Evolutionary conservation across 129 eudicot genomes (phyloP).

Genomic region (Smallanthus sonchifolius): DNA sequence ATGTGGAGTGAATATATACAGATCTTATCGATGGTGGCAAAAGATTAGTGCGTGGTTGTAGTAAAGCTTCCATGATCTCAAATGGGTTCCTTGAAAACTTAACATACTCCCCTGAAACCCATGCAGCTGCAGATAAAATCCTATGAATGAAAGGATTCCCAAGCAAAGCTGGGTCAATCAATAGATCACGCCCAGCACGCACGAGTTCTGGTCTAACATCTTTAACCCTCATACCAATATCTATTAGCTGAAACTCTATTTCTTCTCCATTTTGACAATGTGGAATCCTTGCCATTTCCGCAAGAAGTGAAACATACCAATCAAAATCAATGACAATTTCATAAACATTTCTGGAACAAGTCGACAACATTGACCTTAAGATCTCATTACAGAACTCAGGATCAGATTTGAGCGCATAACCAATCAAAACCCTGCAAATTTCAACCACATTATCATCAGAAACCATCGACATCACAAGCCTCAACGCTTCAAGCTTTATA

Average conservation of each 20-base stretch:
- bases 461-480: slow-evolving; percentile 84
- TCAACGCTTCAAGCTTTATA: slow-evolving; percentile 69
- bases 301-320: slow-evolving; percentile 90
- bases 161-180: slow-evolving; percentile 90
- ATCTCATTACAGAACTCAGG: slow-evolving; percentile 90
- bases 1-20: slow-evolving; percentile 76
- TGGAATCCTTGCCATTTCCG: slow-evolving; percentile 80
- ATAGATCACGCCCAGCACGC: slow-evolving; percentile 64
- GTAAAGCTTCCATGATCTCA: slow-evolving; percentile 76
- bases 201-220: slow-evolving; percentile 84
- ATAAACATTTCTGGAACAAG: slow-evolving; percentile 66
- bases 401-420: slow-evolving; percentile 79
- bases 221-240: slow-evolving; percentile 89
- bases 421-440: slow-evolving; percentile 73
- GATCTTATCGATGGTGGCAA: slow-evolving; percentile 74
- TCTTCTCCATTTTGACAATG: slow-evolving; percentile 84
- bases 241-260: slow-evolving; percentile 77
- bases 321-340: slow-evolving; percentile 83
- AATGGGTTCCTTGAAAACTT: slow-evolving; percentile 64
- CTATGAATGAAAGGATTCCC: slow-evolving; percentile 77
- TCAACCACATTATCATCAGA: slow-evolving; percentile 79
- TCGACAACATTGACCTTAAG: slow-evolving; percentile 51
- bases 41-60: slow-evolving; percentile 86
- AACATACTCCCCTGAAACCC: slow-evolving; percentile 80
- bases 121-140: slow-evolving; percentile 77